These are phyloP conservation scores for Scenedesmus sp. DNA, from an alignment of 163 green algal species.

Conservation along the genomic window DNA sequence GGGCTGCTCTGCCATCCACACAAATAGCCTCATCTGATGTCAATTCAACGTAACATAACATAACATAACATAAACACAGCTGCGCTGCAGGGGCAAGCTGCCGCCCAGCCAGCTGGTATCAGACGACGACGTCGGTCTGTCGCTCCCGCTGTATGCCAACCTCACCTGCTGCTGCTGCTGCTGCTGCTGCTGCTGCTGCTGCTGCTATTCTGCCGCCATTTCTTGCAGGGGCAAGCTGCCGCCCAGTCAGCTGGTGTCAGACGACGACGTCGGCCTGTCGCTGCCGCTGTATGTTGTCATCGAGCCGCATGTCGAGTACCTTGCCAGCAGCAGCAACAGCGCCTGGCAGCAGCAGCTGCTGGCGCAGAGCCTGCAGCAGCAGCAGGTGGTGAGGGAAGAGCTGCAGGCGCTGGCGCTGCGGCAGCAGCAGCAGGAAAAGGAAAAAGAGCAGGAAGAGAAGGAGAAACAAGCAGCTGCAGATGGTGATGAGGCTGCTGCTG, in stretches of 20 bases:
- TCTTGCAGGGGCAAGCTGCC: slow-evolving; percentile 23
- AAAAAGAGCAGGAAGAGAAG: not conserved
- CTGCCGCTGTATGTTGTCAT: slow-evolving; percentile 42
- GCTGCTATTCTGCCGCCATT: no score
- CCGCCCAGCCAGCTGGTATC: not conserved
- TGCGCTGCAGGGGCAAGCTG: no score
- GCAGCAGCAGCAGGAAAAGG: not conserved
- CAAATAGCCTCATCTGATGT: no score
- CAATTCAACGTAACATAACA: no score
- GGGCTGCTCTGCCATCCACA: no score
- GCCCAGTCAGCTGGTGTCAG: slow-evolving; percentile 16
- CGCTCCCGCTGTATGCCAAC: slow-evolving; percentile 3
- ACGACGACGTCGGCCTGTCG: not conserved
- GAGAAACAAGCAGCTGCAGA: not conserved
- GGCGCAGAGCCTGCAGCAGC: not conserved
- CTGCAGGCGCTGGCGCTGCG: not conserved
- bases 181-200: no score
- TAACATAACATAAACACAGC: no score
- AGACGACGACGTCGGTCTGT: not conserved
- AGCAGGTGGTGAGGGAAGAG: not conserved
- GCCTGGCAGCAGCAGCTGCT: slow-evolving; percentile 15
- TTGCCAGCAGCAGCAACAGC: not conserved
- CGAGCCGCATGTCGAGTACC: slow-evolving; percentile 29
- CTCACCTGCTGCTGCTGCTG: not conserved
- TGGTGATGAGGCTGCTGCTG: not conserved